Evolutionary conservation across 176 grass and related monocot genomes (phyloP), one percentile per base, ranked within the genome.

Genomic region (Coix lacrymajobi): DNA sequence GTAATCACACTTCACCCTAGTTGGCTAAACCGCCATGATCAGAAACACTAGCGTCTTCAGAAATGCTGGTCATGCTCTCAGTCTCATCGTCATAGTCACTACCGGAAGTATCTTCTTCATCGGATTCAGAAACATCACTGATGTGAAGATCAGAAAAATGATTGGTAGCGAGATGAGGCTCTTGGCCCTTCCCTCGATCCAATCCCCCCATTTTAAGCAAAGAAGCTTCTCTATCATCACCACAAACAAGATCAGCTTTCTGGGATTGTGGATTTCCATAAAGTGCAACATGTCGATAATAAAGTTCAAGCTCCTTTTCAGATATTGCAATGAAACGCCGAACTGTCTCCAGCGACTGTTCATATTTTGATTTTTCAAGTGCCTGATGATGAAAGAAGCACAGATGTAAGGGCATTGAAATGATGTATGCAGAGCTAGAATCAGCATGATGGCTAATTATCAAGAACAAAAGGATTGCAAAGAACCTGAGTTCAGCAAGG

Each of bases 361-460:
- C 89, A 56, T 99, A 96, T 85, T 99, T 99, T 69, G 96, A 99
- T 85, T 99, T 96, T 94, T 96, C 96, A 88, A 98, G 93, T 87
- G 93, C 96, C 96, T 98, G 72, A 12, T 33, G 28, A 88, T 62
- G 17, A 48, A 67, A 68, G 48, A 85, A 30, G 39, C 16, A 24
- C 24, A 86, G 0, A 68, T 62, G 49, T 90, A 75, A 84, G 62
- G 8, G 6, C 16, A 65, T 62, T 79, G 44, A 66, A 65, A 78
- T 48, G 66, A 7, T 82, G 26, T 38, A 30, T 16, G 5, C 1
- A 54, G 20, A 43, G 17, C 48, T 32, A 51, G 17, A 54, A 63
- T 66, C 32, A 28, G 10, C 36, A 20, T 45, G 36, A 66, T 45
- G 34, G 16, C 60, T 51, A 61, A 46, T 61, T 8, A 89, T 75